Evolutionary conservation across 441 rosid species (phyloP), one percentile per base, ranked within the genome.

Genomic region (California macrophylla): DNA sequence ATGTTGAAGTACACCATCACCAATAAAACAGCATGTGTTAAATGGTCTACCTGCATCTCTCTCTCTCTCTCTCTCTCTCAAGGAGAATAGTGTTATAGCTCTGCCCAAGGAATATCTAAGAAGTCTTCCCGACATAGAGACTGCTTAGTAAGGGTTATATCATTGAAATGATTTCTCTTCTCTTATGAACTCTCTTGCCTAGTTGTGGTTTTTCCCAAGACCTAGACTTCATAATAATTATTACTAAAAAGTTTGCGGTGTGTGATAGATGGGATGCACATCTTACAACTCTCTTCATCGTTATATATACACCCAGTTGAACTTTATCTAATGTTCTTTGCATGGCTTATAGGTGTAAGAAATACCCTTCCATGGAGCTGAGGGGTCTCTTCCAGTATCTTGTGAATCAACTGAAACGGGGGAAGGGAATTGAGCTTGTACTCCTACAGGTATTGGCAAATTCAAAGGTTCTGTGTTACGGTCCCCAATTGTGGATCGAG

Each of bases 361-460:
- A 96, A 76, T 96, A 96, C 74, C 99, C 98, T 63, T 96, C 99
- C 18, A 93, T 96, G 99, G 99, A 96, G 83, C 74, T 96, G 76
- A 83, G 97, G 80, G 99, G 99, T 68, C 97, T 93, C 74, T 93
- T 96, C 82, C 97, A 96, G 88, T 96, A 96, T 72, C 96, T 96
- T 69, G 98, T 91, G 70, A 96, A 93, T 82, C 97, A 96, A 83
- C 83, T 96, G 81, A 90, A 91, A 78, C 90, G 88, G 83, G 99
- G 98, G 40, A 86, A 85, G 76, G 99, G 99, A 66, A 91, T 93
- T 81, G 99, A 96, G 86, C 97, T 96, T 78, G 92, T 96, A 80
- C 89, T 96, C 69, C 84, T 96, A 67, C 96, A 96, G 99, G 99
- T 91, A 73, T 69, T 67, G 60, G 56, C 58, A 73, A 72, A 66